Evolutionary conservation across 2,329 filamentous ascomycete species (phyloP).

Genomic region (Paramyrothecium sp.): DNA sequence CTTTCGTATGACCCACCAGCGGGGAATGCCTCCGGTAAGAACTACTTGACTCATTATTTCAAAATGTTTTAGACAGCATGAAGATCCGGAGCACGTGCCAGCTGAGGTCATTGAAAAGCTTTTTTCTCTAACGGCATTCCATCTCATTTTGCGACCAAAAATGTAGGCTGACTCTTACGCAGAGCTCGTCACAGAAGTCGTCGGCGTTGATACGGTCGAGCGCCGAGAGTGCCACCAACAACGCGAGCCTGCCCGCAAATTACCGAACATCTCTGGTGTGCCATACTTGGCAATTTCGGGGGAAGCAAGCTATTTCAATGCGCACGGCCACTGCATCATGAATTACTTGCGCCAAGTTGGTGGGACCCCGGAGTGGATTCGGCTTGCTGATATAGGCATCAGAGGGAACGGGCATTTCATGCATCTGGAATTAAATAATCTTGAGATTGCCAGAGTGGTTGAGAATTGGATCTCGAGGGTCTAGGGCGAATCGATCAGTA

Average conservation of each 20-base stretch:
- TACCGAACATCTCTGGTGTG: constrained; percentile 13
- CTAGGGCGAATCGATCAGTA: not conserved
- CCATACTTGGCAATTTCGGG: constrained; percentile 12
- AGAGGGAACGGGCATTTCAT: constrained; percentile 15
- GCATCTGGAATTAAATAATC: constrained; percentile 15
- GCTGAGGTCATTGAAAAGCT: not conserved
- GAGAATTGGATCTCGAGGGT: constrained; percentile 6
- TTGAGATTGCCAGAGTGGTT: constrained; percentile 10
- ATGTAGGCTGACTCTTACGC: not conserved
- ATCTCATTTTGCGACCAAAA: too few relatives aligned
- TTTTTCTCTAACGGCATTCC: not conserved
- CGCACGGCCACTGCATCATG: constrained; percentile 13
- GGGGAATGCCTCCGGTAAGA: constrained; percentile 11
- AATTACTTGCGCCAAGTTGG: constrained; percentile 13
- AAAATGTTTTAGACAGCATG: too few relatives aligned
- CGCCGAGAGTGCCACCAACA: constrained; percentile 14
- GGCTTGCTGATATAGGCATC: constrained; percentile 10
- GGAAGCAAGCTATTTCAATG: constrained; percentile 12
- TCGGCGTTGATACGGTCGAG: constrained; percentile 11
- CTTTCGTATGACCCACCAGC: constrained; percentile 14
- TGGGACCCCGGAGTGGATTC: constrained; percentile 11
- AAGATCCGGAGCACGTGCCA: too few relatives aligned
- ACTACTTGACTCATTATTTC: too few relatives aligned
- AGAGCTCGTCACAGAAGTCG: constrained; percentile 10
- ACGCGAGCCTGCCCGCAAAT: constrained; percentile 10